Evolutionary conservation across 2,329 filamentous ascomycete genomes (phyloP).

Genomic region (Eurotiales sp.): DNA sequence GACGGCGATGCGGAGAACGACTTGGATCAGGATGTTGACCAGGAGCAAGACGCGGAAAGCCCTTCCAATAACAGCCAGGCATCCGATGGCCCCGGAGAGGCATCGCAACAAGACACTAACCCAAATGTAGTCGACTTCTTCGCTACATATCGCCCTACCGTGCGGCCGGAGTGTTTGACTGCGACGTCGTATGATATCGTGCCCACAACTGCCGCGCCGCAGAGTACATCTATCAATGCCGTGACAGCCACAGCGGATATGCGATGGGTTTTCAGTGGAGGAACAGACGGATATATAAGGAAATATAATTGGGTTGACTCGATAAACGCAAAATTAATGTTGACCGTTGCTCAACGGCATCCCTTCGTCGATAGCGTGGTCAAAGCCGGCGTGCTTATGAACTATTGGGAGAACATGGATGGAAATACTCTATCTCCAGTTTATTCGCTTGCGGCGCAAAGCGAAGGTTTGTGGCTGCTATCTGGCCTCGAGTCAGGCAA

Average conservation of each 20-base stretch:
- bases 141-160: conserved; percentile 54
- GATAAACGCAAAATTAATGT: conserved; percentile 86
- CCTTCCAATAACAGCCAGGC: conserved; percentile 39
- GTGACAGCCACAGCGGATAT: conserved; percentile 89
- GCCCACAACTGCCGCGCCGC: conserved; percentile 92
- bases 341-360: conserved; percentile 93
- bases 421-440: conserved; percentile 72
- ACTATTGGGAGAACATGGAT: conserved; percentile 98
- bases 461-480: conserved; percentile 83
- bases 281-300: conserved; percentile 89
- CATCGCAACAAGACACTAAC: conserved; percentile 45
- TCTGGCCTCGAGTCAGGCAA: conserved; percentile 85
- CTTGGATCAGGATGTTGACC: conserved; percentile 33
- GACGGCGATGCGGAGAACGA: conserved; percentile 38
- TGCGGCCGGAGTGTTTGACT: conserved; percentile 74
- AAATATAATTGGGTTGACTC: conserved; percentile 96
- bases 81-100: conserved; percentile 32
- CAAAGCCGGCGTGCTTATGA: conserved; percentile 90
- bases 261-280: conserved; percentile 91
- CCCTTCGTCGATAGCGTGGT: conserved; percentile 97
- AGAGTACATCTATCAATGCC: conserved; percentile 92
- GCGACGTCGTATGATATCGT: conserved; percentile 89
- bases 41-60: conserved; percentile 33
- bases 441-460: conserved; percentile 89
- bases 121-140: conserved; percentile 34